Percentiles rank a stretch among this genome's conserved stretches.
These are phyloP conservation scores for Mycena vulgaris DNA, from an alignment of 768 basidiomycete genomes.

Conservation along the genomic window DNA sequence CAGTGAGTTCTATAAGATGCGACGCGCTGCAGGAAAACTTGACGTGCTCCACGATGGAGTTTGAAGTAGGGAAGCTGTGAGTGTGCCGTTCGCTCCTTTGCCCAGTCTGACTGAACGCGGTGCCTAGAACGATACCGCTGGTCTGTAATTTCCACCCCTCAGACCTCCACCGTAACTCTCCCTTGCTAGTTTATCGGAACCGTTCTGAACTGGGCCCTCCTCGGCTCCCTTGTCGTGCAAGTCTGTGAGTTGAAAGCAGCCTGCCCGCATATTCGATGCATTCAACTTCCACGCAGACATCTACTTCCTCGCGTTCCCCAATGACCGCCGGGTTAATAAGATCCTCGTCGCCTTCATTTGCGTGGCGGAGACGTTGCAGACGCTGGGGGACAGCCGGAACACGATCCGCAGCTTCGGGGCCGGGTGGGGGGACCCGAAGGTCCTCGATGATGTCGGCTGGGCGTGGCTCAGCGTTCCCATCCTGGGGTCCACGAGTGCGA, in stretches of 20 bases:
- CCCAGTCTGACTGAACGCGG: no score
- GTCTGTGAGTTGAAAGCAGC: neutral
- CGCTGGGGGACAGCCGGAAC: constrained; percentile 1
- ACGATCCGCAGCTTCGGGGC: constrained; percentile 22
- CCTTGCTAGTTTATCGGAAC: constrained; percentile 9
- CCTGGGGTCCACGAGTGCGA: constrained; percentile 25
- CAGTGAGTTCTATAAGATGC: no score
- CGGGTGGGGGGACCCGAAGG: constrained; percentile 33
- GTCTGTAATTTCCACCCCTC: neutral
- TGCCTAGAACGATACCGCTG: neutral
- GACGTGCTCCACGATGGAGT: no score
- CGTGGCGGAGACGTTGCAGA: neutral
- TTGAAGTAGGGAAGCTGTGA: no score
- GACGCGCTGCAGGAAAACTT: no score
- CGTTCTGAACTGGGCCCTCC: neutral
- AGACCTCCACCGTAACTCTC: neutral
- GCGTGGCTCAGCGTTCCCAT: constrained; percentile 39
- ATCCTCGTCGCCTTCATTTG: neutral
- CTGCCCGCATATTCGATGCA: neutral
- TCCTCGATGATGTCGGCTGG: constrained; percentile 25
- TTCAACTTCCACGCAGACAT: neutral
- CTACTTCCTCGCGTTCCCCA: constrained; percentile 11
- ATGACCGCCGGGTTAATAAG: neutral
- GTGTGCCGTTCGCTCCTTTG: no score
- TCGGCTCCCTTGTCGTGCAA: neutral